Base-by-base conservation (phyloP, 805 yeast species). In the Myxozyma melibiosi region DNA sequence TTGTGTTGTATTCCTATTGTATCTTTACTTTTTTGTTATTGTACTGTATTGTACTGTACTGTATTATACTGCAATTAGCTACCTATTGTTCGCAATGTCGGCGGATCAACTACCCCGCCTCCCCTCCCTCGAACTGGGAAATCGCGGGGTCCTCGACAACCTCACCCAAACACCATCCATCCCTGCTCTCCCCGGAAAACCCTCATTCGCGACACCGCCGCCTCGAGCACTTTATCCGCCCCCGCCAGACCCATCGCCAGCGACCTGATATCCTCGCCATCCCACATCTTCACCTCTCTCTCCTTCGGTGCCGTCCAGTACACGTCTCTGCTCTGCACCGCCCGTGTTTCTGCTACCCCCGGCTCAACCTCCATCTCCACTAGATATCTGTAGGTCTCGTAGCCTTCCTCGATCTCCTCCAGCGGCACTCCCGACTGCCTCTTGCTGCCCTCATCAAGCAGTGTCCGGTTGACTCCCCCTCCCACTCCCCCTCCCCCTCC, bases 101-200 rank as follows among this genome's bases (percentile, higher is more conserved):
- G n/a, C n/a, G n/a, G n/a, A n/a, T n/a, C n/a, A n/a, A n/a, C n/a
- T n/a, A n/a, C n/a, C n/a, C n/a, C n/a, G n/a, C 14, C 40, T 7
- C 40, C n/a, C n/a, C n/a, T n/a, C n/a, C n/a, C n/a, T n/a, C n/a
- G n/a, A n/a, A n/a, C n/a, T n/a, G n/a, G n/a, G n/a, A n/a, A n/a
- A n/a, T n/a, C n/a, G n/a, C n/a, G n/a, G n/a, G n/a, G n/a, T n/a
- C n/a, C n/a, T n/a, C n/a, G n/a, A n/a, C n/a, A n/a, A n/a, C n/a
- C n/a, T n/a, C n/a, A n/a, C n/a, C n/a, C 51, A 44, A 51, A 44
- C 39, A 18, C 22, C 51, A 52, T 39, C 56, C 56, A 52, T 9
- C 30, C 51, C 5, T 18, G 16, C 30, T 52, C 46, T 5, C 51
- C 56, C 22, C 44, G 16, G 25, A 44, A 45, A 34, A 45, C 4